Conservation (phyloP, 2,329 filamentous ascomycete genomes). For the Monilinia fructicola region DNA sequence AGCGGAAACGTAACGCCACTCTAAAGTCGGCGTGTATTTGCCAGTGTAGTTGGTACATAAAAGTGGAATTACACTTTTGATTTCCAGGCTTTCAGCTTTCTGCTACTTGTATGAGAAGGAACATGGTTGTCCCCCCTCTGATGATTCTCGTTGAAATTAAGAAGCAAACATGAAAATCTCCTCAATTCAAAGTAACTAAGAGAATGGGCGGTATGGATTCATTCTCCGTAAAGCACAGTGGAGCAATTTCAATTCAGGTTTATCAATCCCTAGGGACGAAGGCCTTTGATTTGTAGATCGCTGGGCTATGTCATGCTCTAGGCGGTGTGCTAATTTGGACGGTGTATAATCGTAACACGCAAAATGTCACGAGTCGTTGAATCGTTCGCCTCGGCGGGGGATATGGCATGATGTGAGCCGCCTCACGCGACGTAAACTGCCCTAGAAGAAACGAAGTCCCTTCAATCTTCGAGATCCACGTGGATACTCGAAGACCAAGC, state of each 20-base stretch:
- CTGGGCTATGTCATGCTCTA: not conserved
- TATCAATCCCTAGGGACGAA: not conserved
- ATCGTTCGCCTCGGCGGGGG: constrained; percentile 1
- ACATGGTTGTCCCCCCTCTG: not conserved
- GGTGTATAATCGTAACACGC: constrained; percentile 3
- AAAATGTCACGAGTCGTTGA: constrained; percentile 1
- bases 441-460: constrained; percentile 17
- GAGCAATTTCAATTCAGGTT: constrained; percentile 15
- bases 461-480: constrained; percentile 16
- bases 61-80: not conserved
- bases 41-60: not conserved
- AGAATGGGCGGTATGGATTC: constrained; percentile 10
- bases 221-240: constrained; percentile 16
- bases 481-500: constrained; percentile 12
- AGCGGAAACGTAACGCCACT: not conserved
- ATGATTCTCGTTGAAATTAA: not conserved
- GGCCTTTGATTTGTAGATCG: constrained; percentile 19
- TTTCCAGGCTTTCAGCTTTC: not conserved
- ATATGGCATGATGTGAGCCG: constrained; percentile 13
- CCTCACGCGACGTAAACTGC: constrained; percentile 3
- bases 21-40: not conserved
- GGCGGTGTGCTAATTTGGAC: constrained; percentile 17
- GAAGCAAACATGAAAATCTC: constrained; percentile 2
- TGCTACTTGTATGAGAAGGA: not conserved
- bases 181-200: constrained; percentile 20